phyloP scores from a whole-genome alignment of 2,329 filamentous ascomycete species.

The Blastomyces gilchristii region DNA sequence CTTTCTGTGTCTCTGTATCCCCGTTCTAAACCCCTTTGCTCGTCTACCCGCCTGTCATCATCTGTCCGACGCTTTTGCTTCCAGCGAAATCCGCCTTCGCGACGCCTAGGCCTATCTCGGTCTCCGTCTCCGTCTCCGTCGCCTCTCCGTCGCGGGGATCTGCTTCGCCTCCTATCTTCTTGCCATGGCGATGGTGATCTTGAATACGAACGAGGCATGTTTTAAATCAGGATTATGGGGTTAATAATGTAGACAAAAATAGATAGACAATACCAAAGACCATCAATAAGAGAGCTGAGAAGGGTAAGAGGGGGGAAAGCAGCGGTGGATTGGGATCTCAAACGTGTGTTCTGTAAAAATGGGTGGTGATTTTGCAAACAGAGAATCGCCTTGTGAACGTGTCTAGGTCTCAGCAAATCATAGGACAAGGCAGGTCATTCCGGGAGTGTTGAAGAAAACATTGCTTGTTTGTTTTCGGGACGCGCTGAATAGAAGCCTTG shows the following conservation, averaged over 20 bases:
- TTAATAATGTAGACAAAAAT: background rate
- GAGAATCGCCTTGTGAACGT: background rate
- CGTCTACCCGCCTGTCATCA: conserved; percentile 33
- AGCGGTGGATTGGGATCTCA: background rate
- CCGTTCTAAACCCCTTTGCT: conserved; percentile 42
- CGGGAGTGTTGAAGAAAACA: background rate
- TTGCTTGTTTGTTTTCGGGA: background rate
- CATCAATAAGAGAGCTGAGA: background rate
- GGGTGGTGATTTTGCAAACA: background rate
- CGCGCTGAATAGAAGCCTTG: background rate
- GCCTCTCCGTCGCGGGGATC: conserved; percentile 32
- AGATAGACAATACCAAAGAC: background rate
- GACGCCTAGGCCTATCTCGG: conserved; percentile 17
- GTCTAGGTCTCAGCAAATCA: background rate
- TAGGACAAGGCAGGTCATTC: background rate
- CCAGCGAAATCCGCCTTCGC: conserved; percentile 37
- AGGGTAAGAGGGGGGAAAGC: too few relatives aligned
- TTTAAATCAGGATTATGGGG: background rate
- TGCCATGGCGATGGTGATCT: conserved; percentile 21
- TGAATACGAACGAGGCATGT: conserved; percentile 14
- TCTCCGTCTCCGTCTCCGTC: conserved; percentile 29
- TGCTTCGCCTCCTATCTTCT: conserved; percentile 31
- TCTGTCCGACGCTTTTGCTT: conserved; percentile 42
- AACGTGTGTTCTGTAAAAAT: background rate
- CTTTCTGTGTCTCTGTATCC: conserved; percentile 37